Base-by-base conservation (phyloP, 768 basidiomycete genomes). In the Leucosporidium yakuticum region DNA sequence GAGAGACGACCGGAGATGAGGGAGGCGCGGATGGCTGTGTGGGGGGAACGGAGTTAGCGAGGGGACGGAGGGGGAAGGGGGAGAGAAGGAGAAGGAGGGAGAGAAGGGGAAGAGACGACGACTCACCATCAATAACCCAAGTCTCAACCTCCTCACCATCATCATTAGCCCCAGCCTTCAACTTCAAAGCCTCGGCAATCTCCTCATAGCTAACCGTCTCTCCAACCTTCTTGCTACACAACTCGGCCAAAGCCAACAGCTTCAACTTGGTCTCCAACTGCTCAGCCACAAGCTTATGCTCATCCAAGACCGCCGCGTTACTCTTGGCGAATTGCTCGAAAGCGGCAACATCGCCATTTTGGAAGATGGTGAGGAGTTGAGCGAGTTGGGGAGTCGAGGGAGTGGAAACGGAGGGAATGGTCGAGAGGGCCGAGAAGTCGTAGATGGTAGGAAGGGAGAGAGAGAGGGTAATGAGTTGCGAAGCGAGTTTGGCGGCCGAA, bases 101-200 rank as follows among this genome's bases (percentile, higher is more conserved):
- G 62, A 8, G 25, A 56, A 39, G 44, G 55, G 61, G 25, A 12
- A 62, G 31, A 12, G 63, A 56, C 36, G 19, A 71, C 81, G 68
- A 75, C n/a, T n/a, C n/a, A 91, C 90, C 87, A 79, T 92, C 89
- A 69, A 93, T 92, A 50, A 86, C 85, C 89, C 90, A 92, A 74
- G 84, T 86, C 77, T 93, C 91, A 34, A 93, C 89, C 67, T 89
- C 81, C 31, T 83, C 80, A 27, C 78, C 68, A 23, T 69, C 71
- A 34, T 68, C 71, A 31, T 85, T 83, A 12, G 90, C 85, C 0
- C 11, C 44, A 19, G 32, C 29, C 15, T 34, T 17, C 20, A 65
- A 25, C 70, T 89, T 84, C 54, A 93, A 79, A 19, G 84, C 81
- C 34, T 85, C 81, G 1, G 87, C 86, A 48, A 94, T 85, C 74